Base-by-base conservation (phyloP, 768 basidiomycete species). In the Mycena vitilis region DNA sequence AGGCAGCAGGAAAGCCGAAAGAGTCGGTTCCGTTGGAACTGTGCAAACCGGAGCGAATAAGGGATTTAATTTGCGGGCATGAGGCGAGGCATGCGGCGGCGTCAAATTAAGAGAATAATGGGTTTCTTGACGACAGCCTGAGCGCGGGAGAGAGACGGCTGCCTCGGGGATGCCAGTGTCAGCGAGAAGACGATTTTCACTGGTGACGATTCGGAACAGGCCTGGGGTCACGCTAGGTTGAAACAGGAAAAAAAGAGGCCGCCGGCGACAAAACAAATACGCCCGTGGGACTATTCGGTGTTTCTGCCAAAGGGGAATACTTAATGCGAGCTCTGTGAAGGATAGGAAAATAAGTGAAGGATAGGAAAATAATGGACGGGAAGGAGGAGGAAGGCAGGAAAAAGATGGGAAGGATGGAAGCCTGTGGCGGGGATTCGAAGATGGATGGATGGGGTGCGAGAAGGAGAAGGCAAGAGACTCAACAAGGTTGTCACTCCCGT, bases 41-140 rank as follows among this genome's bases (percentile, higher is more conserved):
- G 2, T 23, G 25, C 11, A 30, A 30, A 34, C 15, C 30, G 23
- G 40, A 30, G 30, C 30, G 30, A 30, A 30, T 30, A 30, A 30
- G 30, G 30, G 30, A 30, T 30, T 30, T 30, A 30, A 30, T 30
- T 30, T 30, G 30, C 30, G 12, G 42, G 38, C 65, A 67, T 71
- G 69, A 71, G 69, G 69, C 60, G 48, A 40, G 45, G 30, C 16
- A 57, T 22, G 16, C 12, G 61, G 65, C 58, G 42, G 63, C 63
- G 57, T 59, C 49, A 54, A 66, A 70, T 70, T 62, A 66, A 64
- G 61, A 58, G 55, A 65, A 70, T 54, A 61, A 70, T 66, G 54
- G 0, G 61, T 68, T 59, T 63, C 62, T 55, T 64, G 68, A 65
- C 63, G 52, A 69, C 68, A 36, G 16, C 30, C 30, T 30, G 30